Evolutionary conservation across 139 green algal genomes (phyloP).

Genomic region (Chara braunii): DNA sequence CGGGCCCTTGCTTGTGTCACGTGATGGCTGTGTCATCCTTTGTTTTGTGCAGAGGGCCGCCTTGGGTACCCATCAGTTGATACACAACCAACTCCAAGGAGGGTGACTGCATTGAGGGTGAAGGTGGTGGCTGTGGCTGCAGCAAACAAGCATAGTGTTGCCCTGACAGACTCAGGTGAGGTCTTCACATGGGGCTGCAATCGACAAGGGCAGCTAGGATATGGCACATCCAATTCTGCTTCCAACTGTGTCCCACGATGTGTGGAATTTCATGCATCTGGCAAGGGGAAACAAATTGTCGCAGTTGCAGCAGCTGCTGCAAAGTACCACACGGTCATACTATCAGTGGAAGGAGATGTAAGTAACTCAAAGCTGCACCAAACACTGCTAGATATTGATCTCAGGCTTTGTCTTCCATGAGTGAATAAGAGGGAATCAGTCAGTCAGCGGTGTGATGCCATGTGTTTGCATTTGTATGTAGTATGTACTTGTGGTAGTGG

Average conservation of each 20-base stretch:
- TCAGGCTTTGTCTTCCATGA: no score
- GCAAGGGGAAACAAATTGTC: slow-evolving; percentile 40
- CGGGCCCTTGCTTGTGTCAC: no score
- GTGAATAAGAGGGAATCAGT: no score
- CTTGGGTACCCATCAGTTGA: slow-evolving; percentile 32
- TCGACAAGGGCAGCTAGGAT: slow-evolving; percentile 35
- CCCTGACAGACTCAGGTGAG: slow-evolving; percentile 5
- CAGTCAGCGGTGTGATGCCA: no score
- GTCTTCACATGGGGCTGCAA: slow-evolving; percentile 42
- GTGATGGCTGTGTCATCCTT: no score
- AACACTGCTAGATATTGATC: slow-evolving; percentile 62
- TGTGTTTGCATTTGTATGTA: no score
- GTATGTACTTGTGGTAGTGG: no score
- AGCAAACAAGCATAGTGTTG: slow-evolving; percentile 39
- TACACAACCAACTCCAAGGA: slow-evolving; percentile 30
- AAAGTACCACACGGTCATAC: slow-evolving; percentile 81
- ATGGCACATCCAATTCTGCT: slow-evolving; percentile 19
- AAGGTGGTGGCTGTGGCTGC: slow-evolving; percentile 19
- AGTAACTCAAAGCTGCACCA: slow-evolving; percentile 68
- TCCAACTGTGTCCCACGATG: slow-evolving; percentile 14
- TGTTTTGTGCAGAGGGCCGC: slow-evolving; percentile 26
- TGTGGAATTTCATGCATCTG: slow-evolving; percentile 25
- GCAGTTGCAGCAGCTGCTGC: slow-evolving; percentile 51
- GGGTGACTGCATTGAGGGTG: slow-evolving; percentile 10
- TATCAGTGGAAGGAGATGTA: slow-evolving; percentile 66